Evolutionary conservation across 768 basidiomycete genomes (phyloP).

Genomic region (Kwoniella sp.): DNA sequence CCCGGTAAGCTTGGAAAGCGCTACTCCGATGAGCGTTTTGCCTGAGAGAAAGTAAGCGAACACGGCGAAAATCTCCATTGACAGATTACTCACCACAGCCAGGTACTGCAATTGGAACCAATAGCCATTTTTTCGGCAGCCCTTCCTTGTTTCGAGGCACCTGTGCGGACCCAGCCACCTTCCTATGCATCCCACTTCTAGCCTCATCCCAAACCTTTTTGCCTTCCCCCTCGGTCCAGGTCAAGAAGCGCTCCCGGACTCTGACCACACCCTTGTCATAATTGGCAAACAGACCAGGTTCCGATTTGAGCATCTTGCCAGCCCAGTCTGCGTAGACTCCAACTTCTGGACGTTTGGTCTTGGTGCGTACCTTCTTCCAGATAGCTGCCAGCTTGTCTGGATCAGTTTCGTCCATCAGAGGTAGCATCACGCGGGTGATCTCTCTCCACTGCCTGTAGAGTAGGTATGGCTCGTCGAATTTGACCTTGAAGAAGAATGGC

Average conservation of each 20-base stretch:
- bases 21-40: constrained; percentile 80
- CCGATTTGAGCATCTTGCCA: constrained; percentile 63
- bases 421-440: constrained; percentile 72
- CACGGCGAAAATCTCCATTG: not conserved
- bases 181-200: constrained; percentile 43
- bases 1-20: constrained; percentile 70
- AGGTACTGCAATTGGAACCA: constrained; percentile 84
- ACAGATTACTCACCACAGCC: constrained; percentile 69
- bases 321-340: constrained; percentile 78
- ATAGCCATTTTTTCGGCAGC: constrained; percentile 65
- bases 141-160: constrained; percentile 27
- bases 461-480: constrained; percentile 98
- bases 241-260: constrained; percentile 71
- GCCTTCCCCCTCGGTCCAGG: constrained; percentile 60
- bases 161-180: constrained; percentile 32
- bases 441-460: constrained; percentile 99
- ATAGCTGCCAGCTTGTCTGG: constrained; percentile 18
- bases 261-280: constrained; percentile 80
- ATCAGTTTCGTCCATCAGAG: constrained; percentile 24
- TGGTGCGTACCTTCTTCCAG: constrained; percentile 57
- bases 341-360: constrained; percentile 73
- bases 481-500: constrained; percentile 98
- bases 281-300: constrained; percentile 60
- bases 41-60: constrained; percentile 54
- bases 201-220: constrained; percentile 51